Evolutionary conservation across 352 stramenopile species (phyloP).

Genomic region (Blastocystis sp.): DNA sequence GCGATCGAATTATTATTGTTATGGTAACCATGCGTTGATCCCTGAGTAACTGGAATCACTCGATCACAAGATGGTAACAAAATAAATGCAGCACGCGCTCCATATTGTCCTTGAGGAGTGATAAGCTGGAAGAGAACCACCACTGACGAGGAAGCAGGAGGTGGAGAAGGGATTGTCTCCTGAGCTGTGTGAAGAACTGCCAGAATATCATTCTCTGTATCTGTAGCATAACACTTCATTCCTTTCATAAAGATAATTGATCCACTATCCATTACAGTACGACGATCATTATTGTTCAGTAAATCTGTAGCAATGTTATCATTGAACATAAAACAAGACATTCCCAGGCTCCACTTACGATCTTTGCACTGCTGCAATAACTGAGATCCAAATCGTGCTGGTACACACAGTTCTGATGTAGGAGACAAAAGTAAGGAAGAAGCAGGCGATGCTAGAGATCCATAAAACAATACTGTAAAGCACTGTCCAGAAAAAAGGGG

Average conservation of each 20-base stretch:
- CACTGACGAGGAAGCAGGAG: background rate
- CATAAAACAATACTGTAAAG: background rate
- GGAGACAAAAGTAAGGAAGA: background rate
- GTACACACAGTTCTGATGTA: background rate
- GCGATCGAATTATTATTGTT: background rate
- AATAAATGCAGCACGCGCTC: background rate
- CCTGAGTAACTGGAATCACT: background rate
- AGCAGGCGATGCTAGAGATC: background rate
- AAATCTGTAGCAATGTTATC: background rate
- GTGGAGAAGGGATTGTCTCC: background rate
- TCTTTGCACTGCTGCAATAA: background rate
- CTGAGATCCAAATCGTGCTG: background rate
- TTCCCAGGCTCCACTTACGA: background rate
- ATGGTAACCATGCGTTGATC: background rate
- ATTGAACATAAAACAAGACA: background rate
- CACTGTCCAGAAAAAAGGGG: background rate
- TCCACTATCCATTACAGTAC: conserved; percentile 18
- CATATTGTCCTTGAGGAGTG: background rate
- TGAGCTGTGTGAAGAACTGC: background rate
- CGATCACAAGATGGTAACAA: conserved; percentile 20
- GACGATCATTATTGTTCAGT: background rate
- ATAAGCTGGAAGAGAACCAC: background rate
- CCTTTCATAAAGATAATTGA: conserved; percentile 35
- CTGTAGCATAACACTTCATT: conserved; percentile 5
- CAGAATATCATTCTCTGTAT: background rate